Base-by-base conservation (phyloP, 768 basidiomycete genomes). In the Lactarius akahatsu region DNA sequence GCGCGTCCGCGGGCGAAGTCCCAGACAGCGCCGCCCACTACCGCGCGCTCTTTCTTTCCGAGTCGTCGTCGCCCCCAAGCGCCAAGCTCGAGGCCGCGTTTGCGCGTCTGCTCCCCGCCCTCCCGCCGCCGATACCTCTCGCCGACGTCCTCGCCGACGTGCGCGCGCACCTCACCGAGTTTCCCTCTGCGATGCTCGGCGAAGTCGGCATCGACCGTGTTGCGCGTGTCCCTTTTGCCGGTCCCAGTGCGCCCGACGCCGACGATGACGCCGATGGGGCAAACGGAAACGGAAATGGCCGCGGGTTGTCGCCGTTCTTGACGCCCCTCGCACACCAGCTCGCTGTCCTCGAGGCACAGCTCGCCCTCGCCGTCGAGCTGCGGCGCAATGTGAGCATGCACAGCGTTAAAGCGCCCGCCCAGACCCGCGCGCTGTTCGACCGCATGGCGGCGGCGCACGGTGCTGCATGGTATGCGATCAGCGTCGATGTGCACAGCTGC, bases 191-290 rank as follows among this genome's bases (percentile, higher is more conserved):
- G 13, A 90, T 97, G 86, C 78, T 99, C 1, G 96, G 96, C 47
- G 96, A 99, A 77, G 89, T 98, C 7, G 96, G 96, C 2, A 77
- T 99, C 43, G 96, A 99, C 77, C 86, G 90, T 30, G 79, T 81
- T 18, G 91, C 90, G 71, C 87, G 91, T 34, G 80, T 96, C 28
- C 89, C 93, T 0, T 81, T 82, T 68, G 78, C 81, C 16, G 64
- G 63, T 69, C 9, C 71, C 71, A 23, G 72, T 71, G 59, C 64
- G 66, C 5, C 59, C 26, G 62, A 59, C 60, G 60, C 36, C 20
- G 54, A 50, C 20, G n/a, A n/a, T n/a, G n/a, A n/a, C n/a, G n/a
- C n/a, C n/a, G n/a, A n/a, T n/a, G 50, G 10, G 50, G 23, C 50
- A 52, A 52, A 28, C 15, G 50, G 26, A 50, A 50, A 50, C 23